Conservation (phyloP, 2,329 filamentous ascomycete species). For the Botrytis aclada region DNA sequence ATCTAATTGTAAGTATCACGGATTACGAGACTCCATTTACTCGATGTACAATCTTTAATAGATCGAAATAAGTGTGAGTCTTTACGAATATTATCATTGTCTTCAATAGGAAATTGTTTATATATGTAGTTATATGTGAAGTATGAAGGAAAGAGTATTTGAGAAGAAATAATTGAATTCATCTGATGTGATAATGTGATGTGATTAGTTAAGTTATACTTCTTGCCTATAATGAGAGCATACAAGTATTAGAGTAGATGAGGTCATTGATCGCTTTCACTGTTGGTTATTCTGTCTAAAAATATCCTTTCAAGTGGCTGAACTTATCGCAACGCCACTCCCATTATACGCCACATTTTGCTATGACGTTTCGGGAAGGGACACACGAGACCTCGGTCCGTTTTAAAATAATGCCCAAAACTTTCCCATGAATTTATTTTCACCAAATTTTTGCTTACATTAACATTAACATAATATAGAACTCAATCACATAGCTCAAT, state of each 20-base stretch:
- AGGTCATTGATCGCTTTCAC: background rate
- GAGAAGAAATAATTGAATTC: background rate
- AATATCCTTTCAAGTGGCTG: background rate
- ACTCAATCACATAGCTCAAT: background rate
- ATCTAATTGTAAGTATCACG: background rate
- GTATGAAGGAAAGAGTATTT: background rate
- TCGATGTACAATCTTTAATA: background rate
- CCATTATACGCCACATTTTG: background rate
- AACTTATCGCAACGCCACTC: background rate
- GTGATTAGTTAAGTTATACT: background rate
- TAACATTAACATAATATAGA: background rate
- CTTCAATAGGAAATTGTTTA: background rate
- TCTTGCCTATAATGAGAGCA: background rate
- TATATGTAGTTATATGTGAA: background rate
- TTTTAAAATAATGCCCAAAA: slow-evolving; percentile 1
- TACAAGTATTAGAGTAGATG: background rate
- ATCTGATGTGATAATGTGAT: no score
- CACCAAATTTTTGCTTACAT: background rate
- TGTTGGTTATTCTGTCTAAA: background rate
- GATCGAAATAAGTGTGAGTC: background rate
- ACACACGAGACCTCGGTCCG: slow-evolving; percentile 4
- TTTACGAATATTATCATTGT: background rate
- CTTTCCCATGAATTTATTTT: slow-evolving; percentile 2
- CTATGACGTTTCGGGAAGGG: slow-evolving; percentile 12
- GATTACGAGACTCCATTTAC: background rate